Evolutionary conservation across 2,329 filamentous ascomycete genomes (phyloP), one percentile per base, ranked within the genome.

Genomic region (Aspergillus transmontanensis): DNA sequence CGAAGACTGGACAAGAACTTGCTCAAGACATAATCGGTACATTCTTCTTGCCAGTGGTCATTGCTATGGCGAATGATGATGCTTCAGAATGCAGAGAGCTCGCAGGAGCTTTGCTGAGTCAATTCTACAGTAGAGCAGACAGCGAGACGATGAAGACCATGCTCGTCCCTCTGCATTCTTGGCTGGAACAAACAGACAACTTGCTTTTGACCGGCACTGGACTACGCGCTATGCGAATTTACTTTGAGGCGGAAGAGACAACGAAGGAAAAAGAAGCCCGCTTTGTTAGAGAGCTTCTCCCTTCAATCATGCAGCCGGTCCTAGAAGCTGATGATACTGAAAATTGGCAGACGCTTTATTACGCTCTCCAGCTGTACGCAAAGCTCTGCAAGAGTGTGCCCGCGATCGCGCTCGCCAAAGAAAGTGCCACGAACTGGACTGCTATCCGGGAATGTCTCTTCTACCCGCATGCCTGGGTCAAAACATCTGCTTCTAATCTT

Each of bases 61-160:
- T 97, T 70, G 88, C 94, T 19, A 85, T 97, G 66, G 89, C 91
- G 63, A 97, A 97, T 70, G 95, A 99, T 64, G 91, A 96, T 59
- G 92, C 92, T 56, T 86, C 90, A 58, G 91, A 92, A 69, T 99
- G 95, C 77, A 89, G 92, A 34, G 86, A 93, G 65, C 89, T 94
- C 76, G 93, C 94, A 0, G 90, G 88, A 51, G 87, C 90, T 62
- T 81, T 99, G 51, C 82, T 98, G 61, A 93, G 91, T 72, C 89
- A 91, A 71, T 85, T 95, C 21, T 96, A 97, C 77, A 86, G 87
- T 62, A 88, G 89, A 70, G 89, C 93, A 2, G 90, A 94, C 73
- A 85, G 86, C 65, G 90, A 93, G 68, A 86, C 89, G 63, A 82
- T 88, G 43, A 86, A 88, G 66, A 89, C 86, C 54, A 93, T 96